Percentiles rank a stretch among this genome's conserved stretches.
Conservation (phyloP, 352 stramenopile species). For the Phytophthora vignae region DNA sequence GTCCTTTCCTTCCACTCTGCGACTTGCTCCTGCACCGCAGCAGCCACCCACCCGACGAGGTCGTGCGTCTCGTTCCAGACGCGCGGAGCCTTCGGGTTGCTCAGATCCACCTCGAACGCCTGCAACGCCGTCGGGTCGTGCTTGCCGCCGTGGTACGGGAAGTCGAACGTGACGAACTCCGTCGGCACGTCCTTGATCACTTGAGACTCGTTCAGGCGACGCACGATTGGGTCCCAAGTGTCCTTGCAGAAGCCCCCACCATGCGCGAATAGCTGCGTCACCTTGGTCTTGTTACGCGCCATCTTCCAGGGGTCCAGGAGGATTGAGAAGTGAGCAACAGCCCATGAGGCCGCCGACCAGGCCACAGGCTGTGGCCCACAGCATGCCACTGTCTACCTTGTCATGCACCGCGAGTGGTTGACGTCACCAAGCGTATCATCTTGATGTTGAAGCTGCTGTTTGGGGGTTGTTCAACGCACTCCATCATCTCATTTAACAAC, state of each 20-base stretch:
- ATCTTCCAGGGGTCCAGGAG: neutral
- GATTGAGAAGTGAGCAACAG: slow-evolving; percentile 8
- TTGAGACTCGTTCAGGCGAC: slow-evolving; percentile 32
- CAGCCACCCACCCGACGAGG: slow-evolving; percentile 28
- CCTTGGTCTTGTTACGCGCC: slow-evolving; percentile 28
- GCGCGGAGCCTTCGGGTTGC: slow-evolving; percentile 32
- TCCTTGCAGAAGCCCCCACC: slow-evolving; percentile 57
- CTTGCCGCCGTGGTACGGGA: slow-evolving; percentile 54
- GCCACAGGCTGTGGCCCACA: too few relatives aligned
- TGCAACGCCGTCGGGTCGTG: slow-evolving; percentile 23
- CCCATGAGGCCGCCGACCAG: slow-evolving; percentile 1
- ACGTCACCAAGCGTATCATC: slow-evolving; percentile 25
- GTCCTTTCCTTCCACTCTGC: slow-evolving; percentile 34
- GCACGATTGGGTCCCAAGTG: slow-evolving; percentile 54
- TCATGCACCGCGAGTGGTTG: slow-evolving; percentile 23
- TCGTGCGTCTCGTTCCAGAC: slow-evolving; percentile 41
- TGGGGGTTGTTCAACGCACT: slow-evolving; percentile 1
- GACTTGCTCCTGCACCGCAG: slow-evolving; percentile 36
- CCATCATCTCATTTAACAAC: slow-evolving; percentile 17
- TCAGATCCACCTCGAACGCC: slow-evolving; percentile 37
- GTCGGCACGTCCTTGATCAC: slow-evolving; percentile 32
- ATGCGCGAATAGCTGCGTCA: slow-evolving; percentile 57
- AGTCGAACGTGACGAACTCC: slow-evolving; percentile 51
- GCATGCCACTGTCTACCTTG: slow-evolving; percentile 22
- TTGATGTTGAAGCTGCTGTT: slow-evolving; percentile 26